phyloP scores from a whole-genome alignment of 805 yeast species.

The Starmerella powellii region DNA sequence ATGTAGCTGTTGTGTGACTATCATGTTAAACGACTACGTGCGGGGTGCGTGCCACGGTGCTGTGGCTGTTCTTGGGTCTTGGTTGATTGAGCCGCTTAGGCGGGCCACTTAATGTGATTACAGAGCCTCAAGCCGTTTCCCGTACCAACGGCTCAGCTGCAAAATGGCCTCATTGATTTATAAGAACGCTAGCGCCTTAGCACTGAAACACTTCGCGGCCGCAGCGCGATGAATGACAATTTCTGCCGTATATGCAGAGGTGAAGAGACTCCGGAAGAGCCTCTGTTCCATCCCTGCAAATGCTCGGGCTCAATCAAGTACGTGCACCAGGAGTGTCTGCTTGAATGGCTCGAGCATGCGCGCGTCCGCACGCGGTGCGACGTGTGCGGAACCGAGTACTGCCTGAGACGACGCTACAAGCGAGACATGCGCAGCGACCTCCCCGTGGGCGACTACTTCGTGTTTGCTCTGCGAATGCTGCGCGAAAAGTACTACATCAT shows the following conservation, averaged over 20 bases:
- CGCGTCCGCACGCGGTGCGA: slow-evolving; percentile 63
- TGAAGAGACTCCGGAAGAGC: slow-evolving; percentile 67
- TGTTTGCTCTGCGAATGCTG: not conserved
- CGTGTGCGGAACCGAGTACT: slow-evolving; percentile 68
- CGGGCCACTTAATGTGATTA: no score
- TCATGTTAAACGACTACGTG: no score
- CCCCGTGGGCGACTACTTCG: slow-evolving; percentile 37
- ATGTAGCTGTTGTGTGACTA: no score
- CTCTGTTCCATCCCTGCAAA: slow-evolving; percentile 80
- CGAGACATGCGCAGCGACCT: slow-evolving; percentile 52
- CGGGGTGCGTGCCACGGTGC: no score
- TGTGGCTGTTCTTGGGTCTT: no score
- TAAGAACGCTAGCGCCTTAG: not conserved
- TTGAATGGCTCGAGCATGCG: slow-evolving; percentile 74
- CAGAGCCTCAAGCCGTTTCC: no score
- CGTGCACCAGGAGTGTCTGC: slow-evolving; percentile 83
- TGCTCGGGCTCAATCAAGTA: slow-evolving; percentile 89
- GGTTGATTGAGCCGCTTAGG: no score
- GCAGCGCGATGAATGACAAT: slow-evolving; percentile 29
- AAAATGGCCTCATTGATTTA: not conserved
- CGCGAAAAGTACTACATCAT: slow-evolving; percentile 8
- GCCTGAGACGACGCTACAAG: slow-evolving; percentile 53
- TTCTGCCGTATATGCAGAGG: slow-evolving; percentile 91
- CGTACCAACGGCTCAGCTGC: not conserved
- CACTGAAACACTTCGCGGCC: not conserved